Percentiles rank a stretch among this genome's conserved stretches.
Evolutionary conservation across 2,329 filamentous ascomycete genomes (phyloP).

Genomic region (Leptographium wingfieldii): DNA sequence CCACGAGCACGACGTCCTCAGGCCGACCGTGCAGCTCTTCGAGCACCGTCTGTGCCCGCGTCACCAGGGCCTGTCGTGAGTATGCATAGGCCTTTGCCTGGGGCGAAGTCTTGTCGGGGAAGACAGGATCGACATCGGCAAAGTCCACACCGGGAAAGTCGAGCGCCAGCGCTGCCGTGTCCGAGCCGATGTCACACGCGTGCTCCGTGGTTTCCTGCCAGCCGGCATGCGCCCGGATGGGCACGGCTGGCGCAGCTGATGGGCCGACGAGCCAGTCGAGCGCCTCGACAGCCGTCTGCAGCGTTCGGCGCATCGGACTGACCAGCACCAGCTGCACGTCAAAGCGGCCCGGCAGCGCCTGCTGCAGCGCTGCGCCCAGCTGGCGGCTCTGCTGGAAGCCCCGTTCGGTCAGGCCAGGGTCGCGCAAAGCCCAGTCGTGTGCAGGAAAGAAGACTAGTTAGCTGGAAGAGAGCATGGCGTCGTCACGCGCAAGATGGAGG

Average conservation of each 20-base stretch:
- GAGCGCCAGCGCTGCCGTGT: constrained; percentile 26
- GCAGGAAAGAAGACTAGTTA: not conserved
- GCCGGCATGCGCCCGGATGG: constrained; percentile 42
- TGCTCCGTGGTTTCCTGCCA: constrained; percentile 51
- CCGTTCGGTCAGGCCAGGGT: constrained; percentile 37
- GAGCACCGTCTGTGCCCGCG: constrained; percentile 39
- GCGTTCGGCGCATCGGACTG: constrained; percentile 52
- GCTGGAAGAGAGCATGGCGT: not conserved
- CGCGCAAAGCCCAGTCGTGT: constrained; percentile 36
- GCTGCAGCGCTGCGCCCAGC: constrained; percentile 29
- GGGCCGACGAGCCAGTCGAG: constrained; percentile 45
- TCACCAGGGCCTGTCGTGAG: constrained; percentile 37
- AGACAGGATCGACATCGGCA: constrained; percentile 41
- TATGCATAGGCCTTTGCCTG: constrained; percentile 36
- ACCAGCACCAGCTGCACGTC: constrained; percentile 44
- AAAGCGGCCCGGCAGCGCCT: constrained; percentile 27
- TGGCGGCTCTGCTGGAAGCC: constrained; percentile 35
- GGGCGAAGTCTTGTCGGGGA: constrained; percentile 47
- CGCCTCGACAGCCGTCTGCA: constrained; percentile 48
- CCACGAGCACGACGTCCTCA: constrained; percentile 51
- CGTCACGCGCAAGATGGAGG: not conserved
- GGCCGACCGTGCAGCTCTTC: constrained; percentile 36
- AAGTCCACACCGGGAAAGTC: constrained; percentile 48
- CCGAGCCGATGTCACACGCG: constrained; percentile 49
- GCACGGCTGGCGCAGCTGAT: constrained; percentile 25